phyloP scores from a whole-genome alignment of 768 basidiomycete species.

The Peribolospora kevripleyi region DNA sequence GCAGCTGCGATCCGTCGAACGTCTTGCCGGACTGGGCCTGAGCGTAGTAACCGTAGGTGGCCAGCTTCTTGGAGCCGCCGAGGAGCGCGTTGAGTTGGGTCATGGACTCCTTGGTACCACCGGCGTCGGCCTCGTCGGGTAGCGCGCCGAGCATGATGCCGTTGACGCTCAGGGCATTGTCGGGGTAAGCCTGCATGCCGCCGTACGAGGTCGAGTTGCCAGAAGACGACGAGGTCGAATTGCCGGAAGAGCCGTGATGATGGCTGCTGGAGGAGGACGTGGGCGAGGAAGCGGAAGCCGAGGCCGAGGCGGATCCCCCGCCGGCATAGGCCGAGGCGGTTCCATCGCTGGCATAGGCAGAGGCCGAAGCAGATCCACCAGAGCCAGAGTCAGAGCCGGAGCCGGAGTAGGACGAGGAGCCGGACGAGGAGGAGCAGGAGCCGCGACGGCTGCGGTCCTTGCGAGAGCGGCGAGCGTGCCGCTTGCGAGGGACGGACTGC shows the following conservation, averaged over 20 bases:
- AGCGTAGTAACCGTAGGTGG: conserved; percentile 9
- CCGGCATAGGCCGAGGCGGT: not conserved
- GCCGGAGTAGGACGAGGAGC: too few relatives aligned
- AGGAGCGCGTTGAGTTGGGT: conserved; percentile 5
- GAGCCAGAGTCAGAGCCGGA: too few relatives aligned
- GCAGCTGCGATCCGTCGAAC: conserved; percentile 12
- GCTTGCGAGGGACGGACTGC: not conserved
- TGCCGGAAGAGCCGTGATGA: conserved; percentile 4
- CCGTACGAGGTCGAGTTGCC: conserved; percentile 1
- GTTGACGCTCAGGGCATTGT: conserved; percentile 8
- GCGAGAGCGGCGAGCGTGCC: not conserved
- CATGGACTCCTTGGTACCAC: conserved; percentile 11
- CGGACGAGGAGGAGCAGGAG: too few relatives aligned
- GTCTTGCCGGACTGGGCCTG: conserved; percentile 11
- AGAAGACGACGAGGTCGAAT: not conserved
- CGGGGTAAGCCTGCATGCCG: not conserved
- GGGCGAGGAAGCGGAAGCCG: conserved; percentile 2
- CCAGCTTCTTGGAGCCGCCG: not conserved
- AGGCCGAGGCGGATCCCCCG: conserved; percentile 3
- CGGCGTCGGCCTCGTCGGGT: conserved; percentile 11
- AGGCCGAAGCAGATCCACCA: not conserved
- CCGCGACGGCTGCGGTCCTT: too few relatives aligned
- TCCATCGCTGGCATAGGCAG: not conserved
- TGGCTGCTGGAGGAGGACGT: conserved; percentile 3
- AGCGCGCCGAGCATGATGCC: conserved; percentile 12